phyloP scores from a whole-genome alignment of 2,329 filamentous ascomycete genomes.

The Pezicula carpinea region DNA sequence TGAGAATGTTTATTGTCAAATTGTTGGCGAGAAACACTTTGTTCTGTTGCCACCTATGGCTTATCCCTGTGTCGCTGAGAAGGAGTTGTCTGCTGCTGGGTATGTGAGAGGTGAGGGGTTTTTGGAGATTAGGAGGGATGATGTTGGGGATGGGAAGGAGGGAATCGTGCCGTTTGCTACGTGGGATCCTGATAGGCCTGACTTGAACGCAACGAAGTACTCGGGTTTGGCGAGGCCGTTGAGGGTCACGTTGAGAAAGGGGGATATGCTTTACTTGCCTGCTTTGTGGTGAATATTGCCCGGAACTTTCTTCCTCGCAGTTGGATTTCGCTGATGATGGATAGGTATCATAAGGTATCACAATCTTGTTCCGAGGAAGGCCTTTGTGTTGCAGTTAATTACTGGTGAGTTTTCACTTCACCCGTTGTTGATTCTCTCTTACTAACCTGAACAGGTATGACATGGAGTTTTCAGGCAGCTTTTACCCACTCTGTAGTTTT shows the following conservation, averaged over 20 bases:
- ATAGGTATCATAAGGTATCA: conserved; percentile 73
- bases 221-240: conserved; percentile 56
- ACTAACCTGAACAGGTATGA: no score
- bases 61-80: conserved; percentile 65
- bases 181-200: conserved; percentile 67
- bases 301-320: neutral
- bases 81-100: conserved; percentile 44
- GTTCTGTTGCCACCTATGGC: conserved; percentile 68
- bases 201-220: conserved; percentile 46
- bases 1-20: conserved; percentile 78
- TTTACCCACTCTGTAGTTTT: no score
- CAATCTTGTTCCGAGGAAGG: conserved; percentile 65
- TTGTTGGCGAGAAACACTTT: conserved; percentile 71
- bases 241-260: conserved; percentile 63
- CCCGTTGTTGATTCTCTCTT: no score
- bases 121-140: conserved; percentile 8
- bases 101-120: conserved; percentile 1
- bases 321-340: neutral
- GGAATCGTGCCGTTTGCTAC: conserved; percentile 61
- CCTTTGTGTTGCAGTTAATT: conserved; percentile 75
- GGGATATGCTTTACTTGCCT: conserved; percentile 79
- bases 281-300: conserved; percentile 61
- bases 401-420: no score
- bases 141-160: conserved; percentile 11
- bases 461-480: no score